Percentiles rank a stretch among this genome's conserved stretches.
Evolutionary conservation across 345 rosid genomes (phyloP).

Genomic region (Reutealis trisperma): DNA sequence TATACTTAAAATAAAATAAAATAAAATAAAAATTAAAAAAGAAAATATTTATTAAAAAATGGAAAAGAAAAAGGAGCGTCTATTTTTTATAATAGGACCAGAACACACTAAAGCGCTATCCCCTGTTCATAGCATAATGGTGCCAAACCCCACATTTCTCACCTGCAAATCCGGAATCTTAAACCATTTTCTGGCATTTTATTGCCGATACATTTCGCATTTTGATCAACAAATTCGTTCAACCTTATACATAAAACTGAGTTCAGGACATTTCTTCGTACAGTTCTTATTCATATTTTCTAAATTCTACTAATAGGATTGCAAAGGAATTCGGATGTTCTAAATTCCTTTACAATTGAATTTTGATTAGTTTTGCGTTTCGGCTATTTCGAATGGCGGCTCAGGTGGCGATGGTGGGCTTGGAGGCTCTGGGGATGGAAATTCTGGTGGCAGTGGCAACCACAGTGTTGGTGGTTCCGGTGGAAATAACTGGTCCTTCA

Average conservation of each 20-base stretch:
- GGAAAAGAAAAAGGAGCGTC: too few species aligned
- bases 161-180: slow-evolving; percentile 41
- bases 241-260: slow-evolving; percentile 33
- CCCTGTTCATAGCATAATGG: slow-evolving; percentile 18
- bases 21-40: too few species aligned
- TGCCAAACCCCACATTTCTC: slow-evolving; percentile 38
- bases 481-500: slow-evolving; percentile 58
- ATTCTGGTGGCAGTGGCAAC: slow-evolving; percentile 50
- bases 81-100: too few species aligned
- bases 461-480: slow-evolving; percentile 28
- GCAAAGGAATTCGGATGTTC: slow-evolving; percentile 28
- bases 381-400: slow-evolving; percentile 50
- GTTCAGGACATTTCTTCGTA: slow-evolving; percentile 30
- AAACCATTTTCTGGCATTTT: slow-evolving; percentile 31
- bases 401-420: slow-evolving; percentile 32
- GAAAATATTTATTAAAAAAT: too few species aligned
- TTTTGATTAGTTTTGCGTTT: slow-evolving; percentile 30
- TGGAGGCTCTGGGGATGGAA: slow-evolving; percentile 63
- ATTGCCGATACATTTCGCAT: slow-evolving; percentile 30
- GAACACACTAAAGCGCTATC: not conserved
- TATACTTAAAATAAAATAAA: too few species aligned
- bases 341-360: slow-evolving; percentile 33
- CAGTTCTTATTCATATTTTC: slow-evolving; percentile 19
- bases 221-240: slow-evolving; percentile 20
- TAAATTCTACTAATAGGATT: slow-evolving; percentile 33